Conservation (phyloP, 345 rosid species). For the Camelina hispida region DNA sequence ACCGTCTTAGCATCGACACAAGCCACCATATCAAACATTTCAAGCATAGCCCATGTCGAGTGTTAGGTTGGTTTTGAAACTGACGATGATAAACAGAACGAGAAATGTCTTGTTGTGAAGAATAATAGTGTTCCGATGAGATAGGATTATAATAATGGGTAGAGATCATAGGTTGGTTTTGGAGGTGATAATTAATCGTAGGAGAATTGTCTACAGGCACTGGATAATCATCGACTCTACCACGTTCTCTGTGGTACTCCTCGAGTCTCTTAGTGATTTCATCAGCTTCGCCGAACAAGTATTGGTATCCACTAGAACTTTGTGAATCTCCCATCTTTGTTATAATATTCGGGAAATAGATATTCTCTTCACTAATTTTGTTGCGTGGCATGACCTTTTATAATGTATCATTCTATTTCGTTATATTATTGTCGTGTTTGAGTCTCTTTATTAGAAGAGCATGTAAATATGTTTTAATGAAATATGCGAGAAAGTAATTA, state of each 20-base stretch:
- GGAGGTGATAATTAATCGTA: neutral
- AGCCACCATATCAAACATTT: constrained; percentile 5
- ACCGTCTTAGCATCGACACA: neutral
- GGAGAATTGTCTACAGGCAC: neutral
- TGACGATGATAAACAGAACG: constrained; percentile 2
- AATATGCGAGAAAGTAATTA: neutral
- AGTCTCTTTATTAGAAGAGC: constrained; percentile 29
- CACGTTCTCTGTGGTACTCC: constrained; percentile 6
- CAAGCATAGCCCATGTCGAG: neutral
- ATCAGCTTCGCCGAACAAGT: constrained; percentile 36
- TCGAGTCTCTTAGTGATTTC: constrained; percentile 20
- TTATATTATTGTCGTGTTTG: constrained; percentile 27
- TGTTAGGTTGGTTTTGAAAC: constrained; percentile 10
- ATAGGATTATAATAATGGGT: neutral
- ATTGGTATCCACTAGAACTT: neutral
- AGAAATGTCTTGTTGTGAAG: constrained; percentile 6
- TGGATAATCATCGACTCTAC: constrained; percentile 13
- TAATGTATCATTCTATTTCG: neutral
- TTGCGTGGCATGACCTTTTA: constrained; percentile 17
- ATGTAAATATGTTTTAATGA: constrained; percentile 11
- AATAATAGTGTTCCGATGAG: constrained; percentile 1
- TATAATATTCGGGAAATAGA: neutral
- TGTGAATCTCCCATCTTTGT: constrained; percentile 6
- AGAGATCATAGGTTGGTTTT: neutral
- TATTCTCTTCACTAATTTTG: neutral